Conservation (phyloP, 2,329 filamentous ascomycete genomes). For the Penicillium sp. region DNA sequence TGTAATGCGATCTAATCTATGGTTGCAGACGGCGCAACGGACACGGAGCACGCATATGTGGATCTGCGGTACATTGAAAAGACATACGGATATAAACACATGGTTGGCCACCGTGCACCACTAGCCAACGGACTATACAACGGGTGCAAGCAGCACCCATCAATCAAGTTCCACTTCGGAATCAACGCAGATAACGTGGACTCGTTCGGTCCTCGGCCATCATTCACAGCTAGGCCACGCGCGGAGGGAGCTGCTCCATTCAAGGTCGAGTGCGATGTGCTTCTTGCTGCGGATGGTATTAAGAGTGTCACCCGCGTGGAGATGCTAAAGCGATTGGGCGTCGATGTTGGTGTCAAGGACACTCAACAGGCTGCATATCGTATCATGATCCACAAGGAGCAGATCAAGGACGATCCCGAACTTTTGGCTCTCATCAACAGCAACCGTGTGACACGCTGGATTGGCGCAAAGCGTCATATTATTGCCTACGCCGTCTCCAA, state of each 20-base stretch:
- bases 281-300: slow-evolving; percentile 56
- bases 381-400: slow-evolving; percentile 51
- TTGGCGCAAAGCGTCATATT: slow-evolving; percentile 64
- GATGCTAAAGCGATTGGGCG: slow-evolving; percentile 41
- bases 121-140: slow-evolving; percentile 68
- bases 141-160: slow-evolving; percentile 62
- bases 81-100: slow-evolving; percentile 73
- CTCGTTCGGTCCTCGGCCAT: slow-evolving; percentile 59
- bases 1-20: slow-evolving; percentile 5
- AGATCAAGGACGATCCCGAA: slow-evolving; percentile 49
- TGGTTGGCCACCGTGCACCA: slow-evolving; percentile 73
- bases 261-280: slow-evolving; percentile 50
- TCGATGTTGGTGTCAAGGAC: slow-evolving; percentile 44
- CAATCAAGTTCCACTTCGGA: slow-evolving; percentile 68
- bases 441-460: slow-evolving; percentile 61
- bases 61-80: slow-evolving; percentile 64
- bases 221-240: slow-evolving; percentile 59
- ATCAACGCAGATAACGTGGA: slow-evolving; percentile 56
- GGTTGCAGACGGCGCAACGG: slow-evolving; percentile 58
- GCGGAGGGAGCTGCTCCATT: slow-evolving; percentile 50
- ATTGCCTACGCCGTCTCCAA: slow-evolving; percentile 65
- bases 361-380: slow-evolving; percentile 56
- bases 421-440: slow-evolving; percentile 56
- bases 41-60: slow-evolving; percentile 69
- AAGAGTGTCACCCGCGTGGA: slow-evolving; percentile 49